Evolutionary conservation across 495 filamentous ascomycete species (phyloP).

Genomic region (Tuber brumale): DNA sequence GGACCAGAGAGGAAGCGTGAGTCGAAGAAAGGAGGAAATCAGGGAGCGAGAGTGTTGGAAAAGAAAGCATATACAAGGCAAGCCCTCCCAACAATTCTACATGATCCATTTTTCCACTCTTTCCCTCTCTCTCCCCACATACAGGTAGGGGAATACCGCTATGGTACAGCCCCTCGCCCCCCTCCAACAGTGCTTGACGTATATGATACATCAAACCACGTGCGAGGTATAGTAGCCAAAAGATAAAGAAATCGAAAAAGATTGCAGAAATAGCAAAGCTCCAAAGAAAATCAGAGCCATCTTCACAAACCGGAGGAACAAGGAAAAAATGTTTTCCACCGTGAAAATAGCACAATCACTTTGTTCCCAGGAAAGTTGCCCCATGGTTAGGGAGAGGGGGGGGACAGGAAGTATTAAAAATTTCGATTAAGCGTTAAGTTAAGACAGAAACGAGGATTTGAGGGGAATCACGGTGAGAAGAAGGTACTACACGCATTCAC

Average conservation of each 20-base stretch:
- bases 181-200: neutral
- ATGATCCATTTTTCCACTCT: neutral
- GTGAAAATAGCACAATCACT: neutral
- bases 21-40: neutral
- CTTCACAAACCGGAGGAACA: neutral
- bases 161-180: neutral
- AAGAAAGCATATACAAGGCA: neutral
- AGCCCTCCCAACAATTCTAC: neutral
- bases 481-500: neutral
- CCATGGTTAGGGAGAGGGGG: neutral
- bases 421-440: neutral
- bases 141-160: neutral
- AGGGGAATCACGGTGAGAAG: neutral
- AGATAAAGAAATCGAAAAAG: neutral
- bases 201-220: neutral
- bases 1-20: neutral
- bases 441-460: neutral
- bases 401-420: neutral
- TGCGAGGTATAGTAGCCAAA: neutral
- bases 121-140: neutral
- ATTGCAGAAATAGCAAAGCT: neutral
- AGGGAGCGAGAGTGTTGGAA: neutral
- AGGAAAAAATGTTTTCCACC: neutral
- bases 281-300: neutral
- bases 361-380: neutral